These are phyloP conservation scores for Lentinula sp. DNA, from an alignment of 768 basidiomycete genomes.

Conservation along the genomic window DNA sequence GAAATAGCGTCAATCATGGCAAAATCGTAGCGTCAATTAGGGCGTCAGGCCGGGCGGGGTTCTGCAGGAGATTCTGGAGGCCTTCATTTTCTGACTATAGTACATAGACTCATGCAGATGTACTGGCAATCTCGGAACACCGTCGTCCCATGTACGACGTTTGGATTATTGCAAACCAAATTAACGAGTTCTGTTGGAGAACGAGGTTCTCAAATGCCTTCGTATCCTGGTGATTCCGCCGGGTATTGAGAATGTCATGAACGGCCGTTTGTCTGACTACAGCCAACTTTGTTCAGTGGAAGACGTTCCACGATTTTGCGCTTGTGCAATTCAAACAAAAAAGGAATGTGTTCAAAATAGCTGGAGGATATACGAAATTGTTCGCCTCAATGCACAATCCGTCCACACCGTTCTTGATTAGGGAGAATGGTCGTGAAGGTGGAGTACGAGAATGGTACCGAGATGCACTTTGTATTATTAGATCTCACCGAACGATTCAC, in stretches of 20 bases:
- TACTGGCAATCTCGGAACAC: constrained; percentile 9
- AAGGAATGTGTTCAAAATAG: background rate
- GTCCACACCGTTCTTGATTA: constrained; percentile 6
- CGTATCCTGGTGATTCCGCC: constrained; percentile 5
- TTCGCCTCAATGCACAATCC: constrained; percentile 6
- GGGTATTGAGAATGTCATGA: background rate
- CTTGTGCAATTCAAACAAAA: background rate
- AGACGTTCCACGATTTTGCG: background rate
- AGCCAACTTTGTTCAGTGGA: constrained; percentile 1
- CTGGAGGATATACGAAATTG: constrained; percentile 4
- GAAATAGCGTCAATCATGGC: no score
- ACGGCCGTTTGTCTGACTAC: background rate
- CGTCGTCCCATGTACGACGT: constrained; percentile 3
- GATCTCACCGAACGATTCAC: background rate
- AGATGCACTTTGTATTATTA: background rate
- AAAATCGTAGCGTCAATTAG: no score
- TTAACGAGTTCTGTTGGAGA: constrained; percentile 3
- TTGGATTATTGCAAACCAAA: constrained; percentile 3
- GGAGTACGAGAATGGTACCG: background rate
- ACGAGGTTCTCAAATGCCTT: constrained; percentile 8
- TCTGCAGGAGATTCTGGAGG: no score
- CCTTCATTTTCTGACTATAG: no score
- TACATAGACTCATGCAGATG: background rate
- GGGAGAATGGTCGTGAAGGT: constrained; percentile 4
- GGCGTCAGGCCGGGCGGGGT: no score